These are phyloP conservation scores for Nannochloropsis salina DNA, from an alignment of 108 stramenopile genomes.

Conservation along the genomic window DNA sequence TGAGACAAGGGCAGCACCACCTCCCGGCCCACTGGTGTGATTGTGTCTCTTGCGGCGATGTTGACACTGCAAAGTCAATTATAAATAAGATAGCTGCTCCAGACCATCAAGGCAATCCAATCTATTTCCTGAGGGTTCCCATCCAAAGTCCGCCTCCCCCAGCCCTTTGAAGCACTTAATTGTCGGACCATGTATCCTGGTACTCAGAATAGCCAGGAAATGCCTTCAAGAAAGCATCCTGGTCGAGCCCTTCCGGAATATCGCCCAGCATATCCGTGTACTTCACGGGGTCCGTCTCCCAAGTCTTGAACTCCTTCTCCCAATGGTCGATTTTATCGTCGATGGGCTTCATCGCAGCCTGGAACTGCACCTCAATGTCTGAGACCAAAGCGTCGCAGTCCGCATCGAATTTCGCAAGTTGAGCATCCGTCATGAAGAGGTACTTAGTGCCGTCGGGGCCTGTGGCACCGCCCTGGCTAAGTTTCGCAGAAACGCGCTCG, in stretches of 20 bases:
- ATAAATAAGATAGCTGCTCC: background rate
- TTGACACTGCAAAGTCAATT: background rate
- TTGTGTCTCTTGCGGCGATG: background rate
- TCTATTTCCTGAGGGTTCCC: background rate
- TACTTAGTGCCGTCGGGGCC: conserved; percentile 17
- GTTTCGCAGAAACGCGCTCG: background rate
- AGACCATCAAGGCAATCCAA: background rate
- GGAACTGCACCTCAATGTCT: background rate
- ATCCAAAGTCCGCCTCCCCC: background rate
- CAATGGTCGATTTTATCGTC: conserved; percentile 14
- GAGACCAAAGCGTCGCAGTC: background rate
- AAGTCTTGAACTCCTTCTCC: conserved; percentile 14
- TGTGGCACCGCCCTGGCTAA: background rate
- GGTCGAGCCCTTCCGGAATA: background rate
- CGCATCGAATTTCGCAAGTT: background rate
- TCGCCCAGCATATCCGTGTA: conserved; percentile 6
- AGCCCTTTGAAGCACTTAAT: background rate
- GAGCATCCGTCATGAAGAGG: conserved; percentile 1
- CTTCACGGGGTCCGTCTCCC: background rate
- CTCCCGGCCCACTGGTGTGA: no score
- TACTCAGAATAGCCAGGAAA: background rate
- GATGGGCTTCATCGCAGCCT: background rate
- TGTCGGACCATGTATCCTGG: background rate
- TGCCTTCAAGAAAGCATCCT: background rate
- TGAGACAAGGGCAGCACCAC: no score